Conservation (phyloP, 1,139 yeast genomes). For the Geotrichum carabidarum region DNA sequence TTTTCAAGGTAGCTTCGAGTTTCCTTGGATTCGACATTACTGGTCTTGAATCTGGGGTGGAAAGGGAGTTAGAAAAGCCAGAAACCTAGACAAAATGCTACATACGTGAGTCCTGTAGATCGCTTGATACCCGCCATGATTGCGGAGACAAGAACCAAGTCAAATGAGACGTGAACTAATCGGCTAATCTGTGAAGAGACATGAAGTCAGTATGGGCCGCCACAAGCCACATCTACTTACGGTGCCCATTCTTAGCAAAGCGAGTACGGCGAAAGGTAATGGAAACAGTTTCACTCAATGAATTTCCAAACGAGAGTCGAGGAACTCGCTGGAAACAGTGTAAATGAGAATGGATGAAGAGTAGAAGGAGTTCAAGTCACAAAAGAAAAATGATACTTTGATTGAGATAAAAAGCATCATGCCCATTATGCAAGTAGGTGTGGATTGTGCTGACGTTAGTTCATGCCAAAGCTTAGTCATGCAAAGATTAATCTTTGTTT, state of each 20-base stretch:
- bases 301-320: neutral
- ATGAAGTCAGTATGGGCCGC: neutral
- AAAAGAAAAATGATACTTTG: too few species aligned
- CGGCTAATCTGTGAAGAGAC: slow-evolving; percentile 28
- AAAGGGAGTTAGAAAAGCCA: slow-evolving; percentile 29
- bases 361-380: too few species aligned
- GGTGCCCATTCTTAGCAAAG: slow-evolving; percentile 6
- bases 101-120: slow-evolving; percentile 71
- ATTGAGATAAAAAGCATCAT: too few species aligned
- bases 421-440: too few species aligned
- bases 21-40: slow-evolving; percentile 43
- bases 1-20: slow-evolving; percentile 55
- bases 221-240: slow-evolving; percentile 4
- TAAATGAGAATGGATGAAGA: too few species aligned
- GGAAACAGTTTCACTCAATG: neutral
- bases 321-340: neutral
- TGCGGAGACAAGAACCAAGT: slow-evolving; percentile 72
- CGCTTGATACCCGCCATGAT: slow-evolving; percentile 86
- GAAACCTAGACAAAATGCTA: slow-evolving; percentile 16
- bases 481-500: too few species aligned
- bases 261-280: neutral
- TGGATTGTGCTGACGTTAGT: too few species aligned
- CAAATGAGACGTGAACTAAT: slow-evolving; percentile 60
- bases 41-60: slow-evolving; percentile 34
- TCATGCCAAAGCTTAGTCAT: too few species aligned